Conservation (phyloP, 768 basidiomycete genomes). For the Tricholoma saponaceum region DNA sequence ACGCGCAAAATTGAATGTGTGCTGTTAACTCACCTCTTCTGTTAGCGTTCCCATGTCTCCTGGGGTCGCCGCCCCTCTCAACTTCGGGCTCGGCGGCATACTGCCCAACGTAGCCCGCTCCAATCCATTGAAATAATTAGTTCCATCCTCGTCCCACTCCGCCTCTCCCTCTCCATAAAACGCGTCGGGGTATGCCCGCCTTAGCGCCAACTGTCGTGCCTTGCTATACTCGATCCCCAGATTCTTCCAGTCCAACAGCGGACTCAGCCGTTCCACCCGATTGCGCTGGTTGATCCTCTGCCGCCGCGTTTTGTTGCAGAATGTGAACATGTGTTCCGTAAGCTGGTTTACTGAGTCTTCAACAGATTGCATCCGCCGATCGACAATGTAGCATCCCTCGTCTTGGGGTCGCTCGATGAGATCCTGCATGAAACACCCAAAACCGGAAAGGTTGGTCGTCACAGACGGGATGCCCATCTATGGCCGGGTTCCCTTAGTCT, state of each 20-base stretch:
- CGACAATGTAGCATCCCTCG: slow-evolving; percentile 96
- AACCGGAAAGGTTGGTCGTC: slow-evolving; percentile 97
- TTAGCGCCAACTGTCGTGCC: slow-evolving; percentile 84
- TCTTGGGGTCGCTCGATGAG: slow-evolving; percentile 92
- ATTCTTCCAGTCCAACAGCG: slow-evolving; percentile 97
- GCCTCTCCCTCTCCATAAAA: slow-evolving; percentile 64
- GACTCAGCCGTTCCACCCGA: slow-evolving; percentile 90
- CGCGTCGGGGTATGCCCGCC: slow-evolving; percentile 93
- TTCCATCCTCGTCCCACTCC: slow-evolving; percentile 33
- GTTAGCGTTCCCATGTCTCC: slow-evolving; percentile 91
- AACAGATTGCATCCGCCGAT: slow-evolving; percentile 82
- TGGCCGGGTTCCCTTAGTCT: slow-evolving; percentile 1
- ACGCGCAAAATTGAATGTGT: not conserved
- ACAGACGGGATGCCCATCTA: slow-evolving; percentile 98
- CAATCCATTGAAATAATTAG: slow-evolving; percentile 53
- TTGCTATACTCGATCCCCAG: slow-evolving; percentile 97
- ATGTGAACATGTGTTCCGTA: slow-evolving; percentile 67
- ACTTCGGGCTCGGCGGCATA: slow-evolving; percentile 84
- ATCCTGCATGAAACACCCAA: slow-evolving; percentile 98
- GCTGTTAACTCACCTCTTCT: slow-evolving; percentile 55
- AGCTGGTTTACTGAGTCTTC: slow-evolving; percentile 91
- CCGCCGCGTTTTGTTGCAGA: slow-evolving; percentile 81
- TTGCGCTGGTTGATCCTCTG: slow-evolving; percentile 99
- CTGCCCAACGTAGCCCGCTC: slow-evolving; percentile 69
- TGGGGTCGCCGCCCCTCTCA: slow-evolving; percentile 85